phyloP scores from a whole-genome alignment of 345 rosid species.

The Bruguiera parviflora region DNA sequence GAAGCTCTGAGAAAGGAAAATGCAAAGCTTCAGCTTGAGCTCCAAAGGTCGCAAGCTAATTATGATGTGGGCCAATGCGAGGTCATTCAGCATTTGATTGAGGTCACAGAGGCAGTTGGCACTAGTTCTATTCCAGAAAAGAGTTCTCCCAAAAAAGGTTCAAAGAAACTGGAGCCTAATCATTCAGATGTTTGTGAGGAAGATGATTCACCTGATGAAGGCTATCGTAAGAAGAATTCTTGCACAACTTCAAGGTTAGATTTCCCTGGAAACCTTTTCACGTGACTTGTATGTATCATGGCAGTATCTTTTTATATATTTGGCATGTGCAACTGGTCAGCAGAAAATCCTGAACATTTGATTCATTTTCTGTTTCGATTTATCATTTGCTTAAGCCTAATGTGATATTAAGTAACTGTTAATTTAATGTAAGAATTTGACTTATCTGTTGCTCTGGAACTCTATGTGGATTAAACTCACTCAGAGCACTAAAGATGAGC shows the following conservation, averaged over 20 bases:
- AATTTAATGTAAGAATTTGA: no score
- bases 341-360: background rate
- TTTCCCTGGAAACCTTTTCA: slow-evolving; percentile 2
- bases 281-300: background rate
- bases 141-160: slow-evolving; percentile 44
- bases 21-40: slow-evolving; percentile 75
- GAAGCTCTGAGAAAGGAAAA: slow-evolving; percentile 75
- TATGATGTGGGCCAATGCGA: slow-evolving; percentile 80
- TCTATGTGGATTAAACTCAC: background rate
- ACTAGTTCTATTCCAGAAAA: slow-evolving; percentile 37
- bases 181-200: slow-evolving; percentile 43
- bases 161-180: slow-evolving; percentile 50
- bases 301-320: background rate
- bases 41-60: slow-evolving; percentile 80
- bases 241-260: slow-evolving; percentile 65
- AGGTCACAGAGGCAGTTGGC: slow-evolving; percentile 69
- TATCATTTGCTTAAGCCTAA: slow-evolving; percentile 4
- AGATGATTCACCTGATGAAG: slow-evolving; percentile 42
- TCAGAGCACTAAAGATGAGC: background rate
- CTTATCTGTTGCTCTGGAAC: no score
- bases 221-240: slow-evolving; percentile 43
- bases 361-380: background rate
- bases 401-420: background rate
- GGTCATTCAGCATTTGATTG: slow-evolving; percentile 83
- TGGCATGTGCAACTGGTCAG: background rate